Evolutionary conservation across 441 rosid species (phyloP).

Genomic region (Euphorbia celastroides): DNA sequence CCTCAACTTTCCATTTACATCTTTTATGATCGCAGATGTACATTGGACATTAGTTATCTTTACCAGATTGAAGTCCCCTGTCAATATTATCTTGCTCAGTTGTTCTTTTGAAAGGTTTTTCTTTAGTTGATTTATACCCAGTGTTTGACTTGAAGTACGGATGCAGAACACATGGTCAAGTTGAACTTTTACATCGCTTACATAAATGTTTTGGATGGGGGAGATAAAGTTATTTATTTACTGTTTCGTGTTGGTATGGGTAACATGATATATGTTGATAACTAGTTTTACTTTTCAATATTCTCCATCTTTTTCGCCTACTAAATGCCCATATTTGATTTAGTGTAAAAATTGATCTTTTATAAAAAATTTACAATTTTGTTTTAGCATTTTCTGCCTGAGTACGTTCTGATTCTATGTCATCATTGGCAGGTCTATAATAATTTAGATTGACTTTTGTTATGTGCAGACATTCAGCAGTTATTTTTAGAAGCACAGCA

Average conservation of each 20-base stretch:
- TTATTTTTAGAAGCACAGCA: constrained; percentile 75
- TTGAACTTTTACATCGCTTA: not conserved
- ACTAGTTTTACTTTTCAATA: not conserved
- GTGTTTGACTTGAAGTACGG: no score
- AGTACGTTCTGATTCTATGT: not conserved
- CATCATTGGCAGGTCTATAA: no score
- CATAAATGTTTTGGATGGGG: not conserved
- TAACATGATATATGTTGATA: not conserved
- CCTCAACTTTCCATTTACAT: not conserved
- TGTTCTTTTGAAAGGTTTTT: not conserved
- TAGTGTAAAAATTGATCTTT: not conserved
- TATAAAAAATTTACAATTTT: not conserved
- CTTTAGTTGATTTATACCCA: not conserved
- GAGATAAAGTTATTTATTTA: not conserved
- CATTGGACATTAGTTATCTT: not conserved
- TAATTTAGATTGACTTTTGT: not conserved
- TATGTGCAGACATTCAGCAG: constrained; percentile 63
- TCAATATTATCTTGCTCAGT: not conserved
- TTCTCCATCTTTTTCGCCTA: not conserved
- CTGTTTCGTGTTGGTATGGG: not conserved
- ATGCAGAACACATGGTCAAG: not conserved
- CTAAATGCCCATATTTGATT: not conserved
- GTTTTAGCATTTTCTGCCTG: not conserved
- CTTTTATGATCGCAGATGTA: not conserved
- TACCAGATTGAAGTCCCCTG: not conserved